Evolutionary conservation across 2,329 filamentous ascomycete species (phyloP), one percentile per base, ranked within the genome.

Genomic region (Fusarium poae): DNA sequence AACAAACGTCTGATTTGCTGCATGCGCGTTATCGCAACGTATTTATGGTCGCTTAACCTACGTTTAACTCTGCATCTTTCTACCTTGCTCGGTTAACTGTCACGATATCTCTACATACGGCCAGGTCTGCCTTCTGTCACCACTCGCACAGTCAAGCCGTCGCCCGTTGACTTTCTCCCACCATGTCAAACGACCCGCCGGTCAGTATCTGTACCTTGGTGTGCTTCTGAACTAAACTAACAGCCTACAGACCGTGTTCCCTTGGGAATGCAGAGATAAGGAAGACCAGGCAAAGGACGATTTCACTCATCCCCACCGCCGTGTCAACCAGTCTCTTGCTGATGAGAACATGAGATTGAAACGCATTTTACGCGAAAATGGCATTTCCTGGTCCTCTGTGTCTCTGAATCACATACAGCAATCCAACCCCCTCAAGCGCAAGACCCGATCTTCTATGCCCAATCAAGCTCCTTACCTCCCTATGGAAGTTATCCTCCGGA

Each of bases 251-350:
- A 70, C 74, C 21, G 67, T 76, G 34, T 79, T 78, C 48, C 81
- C 85, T 6, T 84, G 82, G 82, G 85, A 87, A 70, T 83, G 82
- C 57, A 83, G 84, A 55, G 85, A 87, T 68, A 83, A 82, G 70
- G 79, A 84, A 62, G 84, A 87, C 30, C 80, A 82, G 75, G 83
- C 84, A 48, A 82, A 82, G 74, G 75, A 77, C 35, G 78, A 79
- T 48, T 86, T 84, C 72, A 82, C 85, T 32, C 77, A 81, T 32
- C 84, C 84, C 32, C 76, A 85, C n/a, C 84, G 84, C 29, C 76
- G 75, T 56, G 79, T 81, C 67, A 85, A 85, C 51, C 79, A 79
- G 66, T 74, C 77, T 49, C 79, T 87, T 5, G 65, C 77, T 16
- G 82, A 84, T 20, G 85, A 87, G 74, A 86, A 86, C 61, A 52